Conservation (phyloP, 768 basidiomycete genomes). For the Auricularia auricula-judae region DNA sequence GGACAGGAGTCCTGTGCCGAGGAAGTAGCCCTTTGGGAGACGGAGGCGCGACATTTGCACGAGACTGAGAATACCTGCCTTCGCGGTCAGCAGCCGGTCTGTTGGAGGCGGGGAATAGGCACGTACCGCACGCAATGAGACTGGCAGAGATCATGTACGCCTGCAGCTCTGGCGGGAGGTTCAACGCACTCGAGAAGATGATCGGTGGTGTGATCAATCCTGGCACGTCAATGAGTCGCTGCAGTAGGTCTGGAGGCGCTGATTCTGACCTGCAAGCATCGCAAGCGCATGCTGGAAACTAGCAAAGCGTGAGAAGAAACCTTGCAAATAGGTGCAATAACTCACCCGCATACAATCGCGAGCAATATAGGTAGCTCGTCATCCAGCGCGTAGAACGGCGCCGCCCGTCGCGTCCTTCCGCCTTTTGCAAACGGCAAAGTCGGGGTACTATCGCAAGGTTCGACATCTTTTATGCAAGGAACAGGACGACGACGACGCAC, state of each 20-base stretch:
- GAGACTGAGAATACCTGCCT: constrained; percentile 55
- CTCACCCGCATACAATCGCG: constrained; percentile 52
- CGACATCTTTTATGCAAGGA: not conserved
- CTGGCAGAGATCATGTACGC: constrained; percentile 76
- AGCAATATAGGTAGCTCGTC: constrained; percentile 62
- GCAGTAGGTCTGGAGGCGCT: no score
- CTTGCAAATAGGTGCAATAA: constrained; percentile 14
- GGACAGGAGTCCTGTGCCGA: constrained; percentile 72
- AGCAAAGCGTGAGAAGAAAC: not conserved
- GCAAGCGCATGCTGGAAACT: constrained; percentile 60
- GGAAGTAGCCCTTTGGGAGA: constrained; percentile 50
- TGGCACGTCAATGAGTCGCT: not conserved
- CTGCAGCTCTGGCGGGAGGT: constrained; percentile 44
- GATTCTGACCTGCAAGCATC: constrained; percentile 49
- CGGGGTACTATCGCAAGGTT: constrained; percentile 51
- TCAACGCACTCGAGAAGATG: constrained; percentile 57
- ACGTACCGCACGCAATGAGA: constrained; percentile 64
- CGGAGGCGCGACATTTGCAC: constrained; percentile 68
- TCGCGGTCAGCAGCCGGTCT: not conserved
- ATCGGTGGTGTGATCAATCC: constrained; percentile 74
- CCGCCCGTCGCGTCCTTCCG: constrained; percentile 22
- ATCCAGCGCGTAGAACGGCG: constrained; percentile 70
- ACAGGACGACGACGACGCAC: not conserved
- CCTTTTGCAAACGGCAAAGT: constrained; percentile 44
- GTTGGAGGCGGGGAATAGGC: not conserved